Evolutionary conservation across 495 filamentous ascomycete species (phyloP).

Genomic region (Acidiella bohemica): DNA sequence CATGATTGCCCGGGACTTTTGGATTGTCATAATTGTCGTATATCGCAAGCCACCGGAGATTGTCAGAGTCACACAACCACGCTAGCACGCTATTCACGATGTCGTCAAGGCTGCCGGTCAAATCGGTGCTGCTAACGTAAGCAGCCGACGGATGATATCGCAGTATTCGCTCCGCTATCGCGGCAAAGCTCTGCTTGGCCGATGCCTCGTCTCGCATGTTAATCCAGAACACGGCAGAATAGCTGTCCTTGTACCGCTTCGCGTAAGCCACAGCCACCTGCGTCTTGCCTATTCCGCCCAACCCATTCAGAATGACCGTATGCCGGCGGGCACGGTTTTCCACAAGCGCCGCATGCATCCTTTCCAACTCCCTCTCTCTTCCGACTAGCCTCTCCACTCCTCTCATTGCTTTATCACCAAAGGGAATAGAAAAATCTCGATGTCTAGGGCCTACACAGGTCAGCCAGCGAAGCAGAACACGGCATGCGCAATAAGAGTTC

Average conservation of each 20-base stretch:
- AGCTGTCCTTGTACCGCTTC: slow-evolving; percentile 11
- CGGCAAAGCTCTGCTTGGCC: slow-evolving; percentile 20
- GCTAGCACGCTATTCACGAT: slow-evolving; percentile 21
- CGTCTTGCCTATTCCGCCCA: slow-evolving; percentile 23
- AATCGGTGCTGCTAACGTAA: background rate
- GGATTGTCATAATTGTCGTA: slow-evolving; percentile 18
- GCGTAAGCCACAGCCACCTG: slow-evolving; percentile 24
- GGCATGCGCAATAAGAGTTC: background rate
- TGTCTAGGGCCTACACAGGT: background rate
- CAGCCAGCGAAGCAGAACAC: too few species aligned
- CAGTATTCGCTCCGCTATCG: slow-evolving; percentile 12
- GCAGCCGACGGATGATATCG: slow-evolving; percentile 6
- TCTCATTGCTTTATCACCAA: background rate
- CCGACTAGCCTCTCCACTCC: background rate
- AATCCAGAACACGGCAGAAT: slow-evolving; percentile 21
- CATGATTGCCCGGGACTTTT: slow-evolving; percentile 14
- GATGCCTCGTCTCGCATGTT: slow-evolving; percentile 9
- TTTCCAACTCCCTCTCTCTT: background rate
- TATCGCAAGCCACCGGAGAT: slow-evolving; percentile 29
- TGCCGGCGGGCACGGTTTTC: background rate
- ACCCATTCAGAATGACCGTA: slow-evolving; percentile 2
- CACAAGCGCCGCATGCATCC: background rate
- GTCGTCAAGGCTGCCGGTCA: slow-evolving; percentile 2
- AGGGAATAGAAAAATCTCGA: background rate
- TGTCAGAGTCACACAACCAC: slow-evolving; percentile 29